Percentiles rank a stretch among this genome's conserved stretches.
phyloP scores from a whole-genome alignment of 2,329 filamentous ascomycete genomes.

The Ophiostoma tasmaniense region DNA sequence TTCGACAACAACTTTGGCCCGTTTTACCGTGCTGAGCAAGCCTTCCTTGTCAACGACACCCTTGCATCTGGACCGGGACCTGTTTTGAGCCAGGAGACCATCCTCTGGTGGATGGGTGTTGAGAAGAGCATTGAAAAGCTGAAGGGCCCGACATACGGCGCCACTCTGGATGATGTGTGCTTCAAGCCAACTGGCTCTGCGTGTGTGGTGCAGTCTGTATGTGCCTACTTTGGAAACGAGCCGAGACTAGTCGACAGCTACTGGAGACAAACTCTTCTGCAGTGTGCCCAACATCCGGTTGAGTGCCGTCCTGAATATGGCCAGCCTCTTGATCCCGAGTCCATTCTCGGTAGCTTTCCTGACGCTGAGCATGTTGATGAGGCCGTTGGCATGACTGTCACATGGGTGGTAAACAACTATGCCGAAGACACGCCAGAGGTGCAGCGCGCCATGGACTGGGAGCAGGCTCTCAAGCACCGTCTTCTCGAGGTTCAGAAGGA shows the following conservation, averaged over 20 bases:
- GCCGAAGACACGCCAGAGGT: constrained; percentile 64
- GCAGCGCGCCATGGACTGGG: constrained; percentile 77
- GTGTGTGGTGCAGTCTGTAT: constrained; percentile 89
- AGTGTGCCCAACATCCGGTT: constrained; percentile 72
- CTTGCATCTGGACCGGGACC: constrained; percentile 54
- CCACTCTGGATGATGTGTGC: constrained; percentile 75
- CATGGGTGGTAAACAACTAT: constrained; percentile 90
- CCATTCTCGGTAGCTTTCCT: constrained; percentile 77
- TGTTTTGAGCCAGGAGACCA: constrained; percentile 78
- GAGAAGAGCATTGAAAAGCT: constrained; percentile 68
- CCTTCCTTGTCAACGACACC: constrained; percentile 87
- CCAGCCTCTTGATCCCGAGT: constrained; percentile 76
- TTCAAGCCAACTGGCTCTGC: constrained; percentile 85
- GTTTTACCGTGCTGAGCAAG: constrained; percentile 90
- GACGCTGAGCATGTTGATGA: constrained; percentile 57
- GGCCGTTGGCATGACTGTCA: constrained; percentile 73
- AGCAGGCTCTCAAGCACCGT: constrained; percentile 64
- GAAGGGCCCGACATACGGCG: constrained; percentile 58
- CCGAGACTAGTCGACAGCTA: constrained; percentile 52
- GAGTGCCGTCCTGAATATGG: constrained; percentile 81
- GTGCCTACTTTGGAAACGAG: constrained; percentile 72
- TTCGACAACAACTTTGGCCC: constrained; percentile 91
- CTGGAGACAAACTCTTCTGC: constrained; percentile 65
- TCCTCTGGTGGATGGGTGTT: constrained; percentile 89
- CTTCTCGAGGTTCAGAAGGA: constrained; percentile 74